Evolutionary conservation across 176 grass and related monocot species (phyloP), one percentile per base, ranked within the genome.

Genomic region (Urochloa ruziziensis): DNA sequence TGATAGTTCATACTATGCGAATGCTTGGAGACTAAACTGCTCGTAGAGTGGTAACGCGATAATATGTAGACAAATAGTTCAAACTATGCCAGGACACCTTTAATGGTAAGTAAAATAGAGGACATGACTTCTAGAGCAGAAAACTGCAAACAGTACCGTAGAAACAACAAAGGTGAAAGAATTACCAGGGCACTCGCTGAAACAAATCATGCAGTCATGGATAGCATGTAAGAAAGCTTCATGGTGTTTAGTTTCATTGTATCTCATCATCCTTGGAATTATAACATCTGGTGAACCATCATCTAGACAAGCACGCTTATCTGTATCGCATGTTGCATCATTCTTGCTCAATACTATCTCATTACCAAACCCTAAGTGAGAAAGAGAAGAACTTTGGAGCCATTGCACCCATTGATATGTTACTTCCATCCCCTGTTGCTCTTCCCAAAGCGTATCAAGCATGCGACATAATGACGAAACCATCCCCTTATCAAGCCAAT

Each of bases 231-330:
- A 91, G 78, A 94, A 91, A 62, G 84, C 84, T 90, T 94, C 87
- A 76, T 85, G 89, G 15, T 70, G 35, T 63, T 77, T 89, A 37
- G 80, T 80, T 28, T 89, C 78, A 67, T 91, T 87, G 57, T 82
- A 91, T 85, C 81, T 89, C 47, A 88, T 94, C 74, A 94, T 82
- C 66, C 81, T 89, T n/a, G 92, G 87, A 91, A 94, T 94, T 72
- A 85, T 65, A 54, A 79, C 61, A 84, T 91, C 92, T 24, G 87
- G 89, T 59, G 53, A 18, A 76, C 34, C 67, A 77, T 56, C 66
- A 70, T 73, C 73, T 46, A 82, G 36, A 85, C 80, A 78, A 42
- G 89, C 84, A 77, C 87, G 84, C 39, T 70, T 80, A 85, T 91
- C 78, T 85, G 52, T 62, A 73, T 68, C 61, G 66, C 37, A 72